These are phyloP conservation scores for Prinsepia uniflora DNA, from an alignment of 306 rosid species.

Conservation along the genomic window DNA sequence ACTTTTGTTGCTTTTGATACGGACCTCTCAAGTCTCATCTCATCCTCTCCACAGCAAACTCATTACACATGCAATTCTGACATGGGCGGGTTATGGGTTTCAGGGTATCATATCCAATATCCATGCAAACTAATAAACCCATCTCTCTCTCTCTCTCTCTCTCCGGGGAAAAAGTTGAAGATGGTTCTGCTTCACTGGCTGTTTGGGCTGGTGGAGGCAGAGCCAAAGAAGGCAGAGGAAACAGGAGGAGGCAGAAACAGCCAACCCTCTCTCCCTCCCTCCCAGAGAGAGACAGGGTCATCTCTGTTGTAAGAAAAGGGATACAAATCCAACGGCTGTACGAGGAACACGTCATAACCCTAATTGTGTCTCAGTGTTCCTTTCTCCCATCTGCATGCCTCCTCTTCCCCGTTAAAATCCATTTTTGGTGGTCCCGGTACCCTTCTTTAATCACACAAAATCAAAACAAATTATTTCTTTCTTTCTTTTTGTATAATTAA, in stretches of 20 bases:
- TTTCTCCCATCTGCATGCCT: constrained; percentile 79
- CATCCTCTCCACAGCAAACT: constrained; percentile 25
- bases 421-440: constrained; percentile 69
- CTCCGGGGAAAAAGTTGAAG: neutral
- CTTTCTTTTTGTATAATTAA: no score
- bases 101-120: constrained; percentile 18
- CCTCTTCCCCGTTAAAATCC: constrained; percentile 65
- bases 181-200: constrained; percentile 2
- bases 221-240: constrained; percentile 5
- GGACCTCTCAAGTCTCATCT: constrained; percentile 34
- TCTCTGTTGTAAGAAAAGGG: constrained; percentile 40
- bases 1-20: constrained; percentile 40
- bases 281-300: constrained; percentile 44
- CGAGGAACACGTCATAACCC: constrained; percentile 46
- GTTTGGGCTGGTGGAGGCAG: constrained; percentile 6
- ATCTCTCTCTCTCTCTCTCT: neutral
- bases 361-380: constrained; percentile 57
- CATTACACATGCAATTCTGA: constrained; percentile 61
- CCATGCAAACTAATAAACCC: constrained; percentile 9
- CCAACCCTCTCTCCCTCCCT: constrained; percentile 41
- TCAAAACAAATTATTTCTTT: neutral
- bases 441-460: constrained; percentile 18
- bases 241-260: constrained; percentile 16
- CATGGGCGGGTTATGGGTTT: constrained; percentile 43
- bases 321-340: constrained; percentile 57